Base-by-base conservation (phyloP, 495 filamentous ascomycete genomes). In the Penicillium cataractarum region DNA sequence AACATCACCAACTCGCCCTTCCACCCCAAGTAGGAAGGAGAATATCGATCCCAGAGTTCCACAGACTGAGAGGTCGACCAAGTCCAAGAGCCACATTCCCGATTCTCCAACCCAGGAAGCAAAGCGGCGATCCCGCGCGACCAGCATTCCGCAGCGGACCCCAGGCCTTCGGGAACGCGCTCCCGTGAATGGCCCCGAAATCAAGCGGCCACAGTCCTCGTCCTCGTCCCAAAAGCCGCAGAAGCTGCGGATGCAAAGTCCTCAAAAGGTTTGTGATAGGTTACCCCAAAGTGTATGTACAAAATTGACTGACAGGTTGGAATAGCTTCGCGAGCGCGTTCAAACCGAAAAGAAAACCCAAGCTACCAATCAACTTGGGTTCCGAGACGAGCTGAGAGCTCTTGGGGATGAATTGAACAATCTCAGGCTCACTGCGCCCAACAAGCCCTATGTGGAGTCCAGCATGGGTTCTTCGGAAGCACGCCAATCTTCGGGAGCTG, bases 211-310 rank as follows among this genome's bases (percentile, higher is more conserved):
- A 9, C 71, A 69, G 27, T 69, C 75, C 29, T 72, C 69, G 8
- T 75, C 76, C 48, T 76, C 74, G 10, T 63, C 74, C 10, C 76
- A 78, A 39, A 78, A 72, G 58, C 76, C 82, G 35, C 85, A 85
- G 64, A 95, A 90, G 66, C 80, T 96, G 58, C 89, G 92, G 51
- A 86, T 97, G 74, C 93, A 96, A 74, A 93, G 89, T 46, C 91
- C 94, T 0, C 92, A 96, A 65, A 97, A 96, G 74, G 78, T 82
- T 66, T 15, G 62, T 49, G 7, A 55, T 56, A 5, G 31, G 29
- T 53, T 37, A 5, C 26, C 53, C 37, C 37, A 24, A 1, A 2
- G 22, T 13, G 21, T 19, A n/a, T 51, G 3, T 22, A 13, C 40
- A 13, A 61, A 32, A 58, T 62, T 68, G 22, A 65, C 19, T 13